Conservation (phyloP, 768 basidiomycete species). For the Lactarius indigo region DNA sequence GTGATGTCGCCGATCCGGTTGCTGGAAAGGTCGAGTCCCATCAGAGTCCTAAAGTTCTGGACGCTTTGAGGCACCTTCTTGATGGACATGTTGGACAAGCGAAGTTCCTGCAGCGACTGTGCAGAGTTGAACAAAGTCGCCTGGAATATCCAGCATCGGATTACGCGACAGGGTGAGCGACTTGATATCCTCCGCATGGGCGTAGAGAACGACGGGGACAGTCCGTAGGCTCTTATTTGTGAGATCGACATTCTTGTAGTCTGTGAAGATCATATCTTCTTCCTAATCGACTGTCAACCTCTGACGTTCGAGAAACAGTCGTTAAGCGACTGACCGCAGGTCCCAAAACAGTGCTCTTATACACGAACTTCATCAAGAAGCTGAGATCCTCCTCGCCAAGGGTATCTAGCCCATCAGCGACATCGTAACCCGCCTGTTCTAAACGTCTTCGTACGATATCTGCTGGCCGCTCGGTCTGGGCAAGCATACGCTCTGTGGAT, state of each 20-base stretch:
- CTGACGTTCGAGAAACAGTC: not conserved
- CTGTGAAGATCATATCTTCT: conserved; percentile 66
- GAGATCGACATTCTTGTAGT: conserved; percentile 78
- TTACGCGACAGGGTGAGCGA: conserved; percentile 88
- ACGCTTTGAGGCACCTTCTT: conserved; percentile 88
- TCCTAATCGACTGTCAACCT: conserved; percentile 43
- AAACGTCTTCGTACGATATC: conserved; percentile 79
- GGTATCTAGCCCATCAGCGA: conserved; percentile 72
- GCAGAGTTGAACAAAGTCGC: conserved; percentile 93
- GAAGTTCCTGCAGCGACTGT: conserved; percentile 77
- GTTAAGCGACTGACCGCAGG: conserved; percentile 47
- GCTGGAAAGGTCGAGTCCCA: conserved; percentile 82
- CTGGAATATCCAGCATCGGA: conserved; percentile 92
- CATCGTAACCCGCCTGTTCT: conserved; percentile 86
- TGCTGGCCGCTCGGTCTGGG: conserved; percentile 77
- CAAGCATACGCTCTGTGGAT: conserved; percentile 72
- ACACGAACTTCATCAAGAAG: conserved; percentile 87
- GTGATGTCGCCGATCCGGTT: conserved; percentile 90
- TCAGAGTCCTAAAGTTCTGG: conserved; percentile 66
- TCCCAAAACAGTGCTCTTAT: conserved; percentile 71
- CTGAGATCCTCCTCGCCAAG: conserved; percentile 75
- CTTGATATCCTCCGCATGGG: conserved; percentile 78
- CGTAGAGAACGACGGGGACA: conserved; percentile 83
- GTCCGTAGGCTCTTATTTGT: conserved; percentile 76
- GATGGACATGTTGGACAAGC: conserved; percentile 88